Percentiles rank a stretch among this genome's conserved stretches.
Conservation (phyloP, 2,329 filamentous ascomycete genomes). For the Colletotrichum echinochloae region DNA sequence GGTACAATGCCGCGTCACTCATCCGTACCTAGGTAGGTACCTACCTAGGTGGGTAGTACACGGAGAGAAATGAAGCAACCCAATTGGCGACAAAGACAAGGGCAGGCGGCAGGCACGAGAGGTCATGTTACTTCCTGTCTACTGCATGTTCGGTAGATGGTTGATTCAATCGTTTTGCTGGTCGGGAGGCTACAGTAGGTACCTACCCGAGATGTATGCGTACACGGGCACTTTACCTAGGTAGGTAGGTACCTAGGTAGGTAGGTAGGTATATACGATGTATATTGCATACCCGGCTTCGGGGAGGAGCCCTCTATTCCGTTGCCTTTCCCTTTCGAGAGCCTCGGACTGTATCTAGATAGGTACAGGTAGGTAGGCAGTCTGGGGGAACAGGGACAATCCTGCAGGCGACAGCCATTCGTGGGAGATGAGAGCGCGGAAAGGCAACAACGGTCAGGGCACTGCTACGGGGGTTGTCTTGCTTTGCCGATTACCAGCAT, state of each 20-base stretch:
- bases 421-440: slow-evolving; percentile 1
- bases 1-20: too few relatives aligned
- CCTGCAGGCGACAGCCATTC: slow-evolving; percentile 6
- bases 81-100: background rate
- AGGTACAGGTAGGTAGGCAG: too few relatives aligned
- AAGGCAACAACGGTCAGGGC: slow-evolving; percentile 15
- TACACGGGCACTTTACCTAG: too few relatives aligned
- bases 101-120: background rate
- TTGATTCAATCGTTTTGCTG: too few relatives aligned
- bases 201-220: too few relatives aligned
- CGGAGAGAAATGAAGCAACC: background rate
- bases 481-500: slow-evolving; percentile 35
- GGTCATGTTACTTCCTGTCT: background rate
- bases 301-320: background rate
- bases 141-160: too few relatives aligned
- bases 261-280: too few relatives aligned
- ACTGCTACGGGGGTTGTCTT: slow-evolving; percentile 24
- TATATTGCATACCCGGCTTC: too few relatives aligned
- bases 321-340: background rate
- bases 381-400: slow-evolving; percentile 6
- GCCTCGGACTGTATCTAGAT: slow-evolving; percentile 11
- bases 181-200: too few relatives aligned
- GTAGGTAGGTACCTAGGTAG: too few relatives aligned
- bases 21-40: too few relatives aligned
- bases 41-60: too few relatives aligned